Base-by-base conservation (phyloP, 371 early-diverging fungal genomes). In the Mucor sp. region DNA sequence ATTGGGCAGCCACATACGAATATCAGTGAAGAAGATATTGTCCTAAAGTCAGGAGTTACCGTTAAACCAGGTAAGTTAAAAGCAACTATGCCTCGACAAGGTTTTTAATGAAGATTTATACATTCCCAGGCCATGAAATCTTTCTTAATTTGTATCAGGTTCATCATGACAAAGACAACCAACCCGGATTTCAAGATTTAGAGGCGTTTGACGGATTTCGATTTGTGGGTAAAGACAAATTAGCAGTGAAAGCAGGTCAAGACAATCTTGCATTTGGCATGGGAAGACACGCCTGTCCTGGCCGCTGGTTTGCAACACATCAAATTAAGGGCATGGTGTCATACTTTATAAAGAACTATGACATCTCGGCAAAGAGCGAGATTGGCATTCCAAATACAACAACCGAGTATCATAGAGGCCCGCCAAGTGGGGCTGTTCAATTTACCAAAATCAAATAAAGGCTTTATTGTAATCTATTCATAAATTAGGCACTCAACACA, bases 211-310 rank as follows among this genome's bases (percentile, higher is more conserved):
- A 70, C 3, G 80, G 84, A 1, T 85, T 78, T 69, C 74, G 87
- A 41, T 83, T 75, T 44, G 76, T 87, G 6, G 77, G 73, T 11
- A 61, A 74, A 17, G 47, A 75, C 14, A 83, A 81, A 60, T 41
- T 68, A 2, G 71, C 81, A 0, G 78, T 77, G 19, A 82, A 81
- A 55, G 66, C 79, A 25, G 71, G 75, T 8, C 41, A 58, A 0
- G 81, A 84, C 39, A 82, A 70, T 63, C 30, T 85, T 3, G 1
- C 65, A 1, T 89, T 87, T 69, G 89, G 89, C 21, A 71, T 85
- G 63, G 89, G 89, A 72, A 84, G 74, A 27, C 81, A 76, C 48
- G 80, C 77, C 9, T 83, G 84, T 57, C 84, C 84, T 9, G 84
- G 81, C 15, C 62, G 74, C 17, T 74, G 70, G 67, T 71, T 71